These are phyloP conservation scores for Xylaria acuta DNA, from an alignment of 495 filamentous ascomycete species.

Conservation along the genomic window DNA sequence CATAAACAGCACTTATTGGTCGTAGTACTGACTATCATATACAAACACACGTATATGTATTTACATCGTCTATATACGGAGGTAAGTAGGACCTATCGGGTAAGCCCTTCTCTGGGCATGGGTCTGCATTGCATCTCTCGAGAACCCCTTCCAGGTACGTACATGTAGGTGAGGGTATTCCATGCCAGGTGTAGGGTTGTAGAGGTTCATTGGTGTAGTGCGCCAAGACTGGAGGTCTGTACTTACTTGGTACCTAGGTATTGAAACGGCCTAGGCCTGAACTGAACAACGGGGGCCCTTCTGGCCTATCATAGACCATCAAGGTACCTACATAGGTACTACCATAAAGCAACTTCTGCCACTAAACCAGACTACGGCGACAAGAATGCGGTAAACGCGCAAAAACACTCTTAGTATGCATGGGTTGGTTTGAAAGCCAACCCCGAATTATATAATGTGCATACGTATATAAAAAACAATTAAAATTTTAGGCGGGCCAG, in stretches of 20 bases:
- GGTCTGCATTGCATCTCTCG: constrained; percentile 5
- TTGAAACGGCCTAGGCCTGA: neutral
- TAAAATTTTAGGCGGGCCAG: neutral
- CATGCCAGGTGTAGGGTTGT: neutral
- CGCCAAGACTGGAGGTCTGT: too few species aligned
- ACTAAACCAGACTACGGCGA: neutral
- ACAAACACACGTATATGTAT: neutral
- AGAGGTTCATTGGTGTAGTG: neutral
- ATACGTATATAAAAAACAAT: neutral
- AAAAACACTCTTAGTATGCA: neutral
- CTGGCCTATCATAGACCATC: neutral
- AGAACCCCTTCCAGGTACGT: neutral
- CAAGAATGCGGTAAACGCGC: neutral
- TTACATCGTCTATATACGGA: neutral
- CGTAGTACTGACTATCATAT: neutral
- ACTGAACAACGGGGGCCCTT: neutral
- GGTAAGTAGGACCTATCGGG: neutral
- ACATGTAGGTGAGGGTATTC: neutral
- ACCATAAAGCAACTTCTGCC: neutral
- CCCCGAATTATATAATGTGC: neutral
- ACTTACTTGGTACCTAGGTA: too few species aligned
- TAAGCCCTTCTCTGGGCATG: neutral
- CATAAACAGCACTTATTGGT: neutral
- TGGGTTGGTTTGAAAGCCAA: neutral
- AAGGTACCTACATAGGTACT: too few species aligned